Conservation (phyloP, 192 early-diverging fungal genomes). For the Linderina pennispora region DNA sequence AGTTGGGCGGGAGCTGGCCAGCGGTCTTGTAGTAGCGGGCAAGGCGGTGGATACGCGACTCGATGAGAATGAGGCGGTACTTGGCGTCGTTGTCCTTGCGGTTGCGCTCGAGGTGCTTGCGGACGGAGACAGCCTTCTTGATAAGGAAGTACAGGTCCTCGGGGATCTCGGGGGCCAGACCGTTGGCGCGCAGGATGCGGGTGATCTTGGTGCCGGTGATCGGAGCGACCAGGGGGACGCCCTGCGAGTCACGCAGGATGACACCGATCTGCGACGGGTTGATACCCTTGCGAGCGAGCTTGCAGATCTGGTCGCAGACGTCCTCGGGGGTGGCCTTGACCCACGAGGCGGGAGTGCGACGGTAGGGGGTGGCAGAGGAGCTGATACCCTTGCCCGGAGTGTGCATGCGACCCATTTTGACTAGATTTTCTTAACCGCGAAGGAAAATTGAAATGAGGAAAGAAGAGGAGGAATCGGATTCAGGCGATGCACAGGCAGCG, state of each 20-base stretch:
- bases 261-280: conserved; percentile 99
- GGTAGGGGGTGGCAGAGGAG: conserved; percentile 87
- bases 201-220: conserved; percentile 99
- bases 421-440: neutral
- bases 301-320: conserved; percentile 97
- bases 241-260: conserved; percentile 93
- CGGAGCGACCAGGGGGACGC: conserved; percentile 92
- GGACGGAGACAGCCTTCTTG: conserved; percentile 99
- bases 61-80: conserved; percentile 97
- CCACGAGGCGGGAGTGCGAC: conserved; percentile 95
- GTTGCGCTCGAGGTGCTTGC: conserved; percentile 98
- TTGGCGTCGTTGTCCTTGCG: conserved; percentile 98
- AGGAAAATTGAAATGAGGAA: conserved; percentile 8
- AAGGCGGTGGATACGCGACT: conserved; percentile 98
- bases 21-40: conserved; percentile 98
- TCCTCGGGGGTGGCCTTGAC: conserved; percentile 96
- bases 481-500: too few relatives aligned
- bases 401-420: conserved; percentile 92
- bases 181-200: conserved; percentile 97
- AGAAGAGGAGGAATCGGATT: neutral
- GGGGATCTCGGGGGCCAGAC: conserved; percentile 90
- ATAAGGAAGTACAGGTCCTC: conserved; percentile 99
- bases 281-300: conserved; percentile 99
- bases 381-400: conserved; percentile 97
- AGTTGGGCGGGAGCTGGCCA: conserved; percentile 94